Conservation (phyloP, 1,284 basidiomycete genomes). For the Naganishia liquefaciens region DNA sequence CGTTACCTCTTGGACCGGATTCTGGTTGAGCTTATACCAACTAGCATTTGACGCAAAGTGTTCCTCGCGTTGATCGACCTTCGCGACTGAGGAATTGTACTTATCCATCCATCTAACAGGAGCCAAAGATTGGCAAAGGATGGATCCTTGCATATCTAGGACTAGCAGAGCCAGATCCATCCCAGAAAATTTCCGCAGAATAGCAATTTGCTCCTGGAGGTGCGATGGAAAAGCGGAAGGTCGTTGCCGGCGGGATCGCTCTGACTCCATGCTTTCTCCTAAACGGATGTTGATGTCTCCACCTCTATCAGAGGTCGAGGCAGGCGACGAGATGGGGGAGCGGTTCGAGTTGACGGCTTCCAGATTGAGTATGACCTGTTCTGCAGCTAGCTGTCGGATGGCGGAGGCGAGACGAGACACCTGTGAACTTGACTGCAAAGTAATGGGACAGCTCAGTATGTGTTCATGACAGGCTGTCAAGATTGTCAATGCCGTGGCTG, state of each 20-base stretch:
- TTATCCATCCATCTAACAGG: slow-evolving; percentile 34
- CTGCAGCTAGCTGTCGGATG: slow-evolving; percentile 5
- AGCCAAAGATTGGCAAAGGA: slow-evolving; percentile 37
- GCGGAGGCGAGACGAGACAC: slow-evolving; percentile 14
- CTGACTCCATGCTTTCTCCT: neutral
- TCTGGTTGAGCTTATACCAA: slow-evolving; percentile 11
- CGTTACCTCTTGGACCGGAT: slow-evolving; percentile 1
- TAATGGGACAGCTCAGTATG: slow-evolving; percentile 40
- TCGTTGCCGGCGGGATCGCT: neutral
- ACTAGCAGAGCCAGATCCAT: slow-evolving; percentile 19
- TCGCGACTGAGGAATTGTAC: slow-evolving; percentile 30
- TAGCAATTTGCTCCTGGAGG: slow-evolving; percentile 12
- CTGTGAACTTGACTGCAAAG: slow-evolving; percentile 15
- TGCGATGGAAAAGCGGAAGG: slow-evolving; percentile 5
- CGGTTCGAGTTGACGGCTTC: slow-evolving; percentile 28
- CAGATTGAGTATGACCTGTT: slow-evolving; percentile 14
- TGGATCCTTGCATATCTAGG: slow-evolving; percentile 28
- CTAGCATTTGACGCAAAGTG: slow-evolving; percentile 21
- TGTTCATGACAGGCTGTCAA: slow-evolving; percentile 40
- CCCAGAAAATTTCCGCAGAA: slow-evolving; percentile 26
- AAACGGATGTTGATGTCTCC: slow-evolving; percentile 15
- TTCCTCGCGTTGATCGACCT: slow-evolving; percentile 19
- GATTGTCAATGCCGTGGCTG: slow-evolving; percentile 38
- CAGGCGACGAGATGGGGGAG: slow-evolving; percentile 27
- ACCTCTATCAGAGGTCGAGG: slow-evolving; percentile 32